Conservation (phyloP, 1,284 basidiomycete genomes). For the Mycocalia duriaeana region DNA sequence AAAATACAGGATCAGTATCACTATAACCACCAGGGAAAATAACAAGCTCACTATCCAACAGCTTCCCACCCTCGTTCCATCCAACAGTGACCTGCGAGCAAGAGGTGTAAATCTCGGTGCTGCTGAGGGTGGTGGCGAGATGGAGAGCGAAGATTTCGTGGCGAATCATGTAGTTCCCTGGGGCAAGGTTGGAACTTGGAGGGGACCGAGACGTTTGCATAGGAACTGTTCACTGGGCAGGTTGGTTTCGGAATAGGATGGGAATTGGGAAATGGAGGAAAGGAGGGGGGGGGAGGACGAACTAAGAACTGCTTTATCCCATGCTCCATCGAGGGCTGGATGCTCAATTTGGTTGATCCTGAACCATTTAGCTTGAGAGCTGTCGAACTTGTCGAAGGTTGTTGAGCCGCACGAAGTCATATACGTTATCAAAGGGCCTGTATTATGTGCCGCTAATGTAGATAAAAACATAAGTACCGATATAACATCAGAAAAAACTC, state of each 20-base stretch:
- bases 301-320: conserved; percentile 35
- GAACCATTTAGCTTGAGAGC: conserved; percentile 61
- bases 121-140: conserved; percentile 40
- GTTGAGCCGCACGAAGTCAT: conserved; percentile 57
- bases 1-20: conserved; percentile 57
- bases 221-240: conserved; percentile 25
- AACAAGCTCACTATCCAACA: conserved; percentile 44
- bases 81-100: conserved; percentile 59
- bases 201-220: too few relatives aligned
- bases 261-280: conserved; percentile 1
- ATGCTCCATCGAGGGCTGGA: conserved; percentile 21
- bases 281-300: conserved; percentile 13
- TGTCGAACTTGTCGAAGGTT: conserved; percentile 57
- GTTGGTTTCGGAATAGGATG: conserved; percentile 3
- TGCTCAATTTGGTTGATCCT: conserved; percentile 44
- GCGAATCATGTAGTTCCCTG: conserved; percentile 67
- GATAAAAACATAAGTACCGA: background rate
- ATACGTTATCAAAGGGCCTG: conserved; percentile 69
- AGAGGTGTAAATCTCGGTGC: conserved; percentile 72
- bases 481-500: conserved; percentile 6
- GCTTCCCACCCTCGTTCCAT: conserved; percentile 43
- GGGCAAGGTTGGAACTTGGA: conserved; percentile 39
- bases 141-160: conserved; percentile 76
- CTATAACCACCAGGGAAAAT: conserved; percentile 61
- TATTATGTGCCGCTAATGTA: conserved; percentile 65